Conservation (phyloP, 169 alveolate species). For the Cryptosporidium sp. region DNA sequence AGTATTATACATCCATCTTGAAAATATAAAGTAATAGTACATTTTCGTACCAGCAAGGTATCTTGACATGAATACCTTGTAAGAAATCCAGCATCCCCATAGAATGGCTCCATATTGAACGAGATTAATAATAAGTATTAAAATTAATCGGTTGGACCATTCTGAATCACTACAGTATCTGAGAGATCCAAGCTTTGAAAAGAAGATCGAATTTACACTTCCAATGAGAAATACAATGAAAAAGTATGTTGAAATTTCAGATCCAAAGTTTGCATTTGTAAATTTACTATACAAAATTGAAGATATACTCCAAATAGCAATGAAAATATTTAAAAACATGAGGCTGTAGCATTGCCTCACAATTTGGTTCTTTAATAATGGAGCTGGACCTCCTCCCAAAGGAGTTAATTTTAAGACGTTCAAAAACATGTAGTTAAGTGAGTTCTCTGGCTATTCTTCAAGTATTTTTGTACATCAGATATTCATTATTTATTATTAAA, state of each 20-base stretch:
- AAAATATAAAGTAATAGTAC: constrained; percentile 65
- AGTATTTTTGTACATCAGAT: no score
- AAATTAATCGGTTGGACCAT: constrained; percentile 54
- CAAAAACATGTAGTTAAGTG: constrained; percentile 25
- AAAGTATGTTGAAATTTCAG: constrained; percentile 66
- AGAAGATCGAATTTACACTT: constrained; percentile 46
- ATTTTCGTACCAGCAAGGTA: constrained; percentile 57
- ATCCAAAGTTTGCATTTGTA: constrained; percentile 56
- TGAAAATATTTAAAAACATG: constrained; percentile 64
- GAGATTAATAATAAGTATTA: constrained; percentile 46
- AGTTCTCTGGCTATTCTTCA: neutral
- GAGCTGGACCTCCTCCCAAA: constrained; percentile 75
- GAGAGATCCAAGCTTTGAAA: constrained; percentile 65
- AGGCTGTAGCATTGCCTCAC: constrained; percentile 63
- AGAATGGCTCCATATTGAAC: constrained; percentile 68
- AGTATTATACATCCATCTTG: constrained; percentile 75
- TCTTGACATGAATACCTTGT: constrained; percentile 75
- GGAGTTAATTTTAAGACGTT: constrained; percentile 63
- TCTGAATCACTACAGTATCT: constrained; percentile 65
- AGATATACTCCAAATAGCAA: constrained; percentile 63
- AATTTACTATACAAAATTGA: constrained; percentile 68
- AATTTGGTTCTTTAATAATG: constrained; percentile 49
- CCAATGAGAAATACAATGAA: constrained; percentile 67
- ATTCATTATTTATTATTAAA: neutral
- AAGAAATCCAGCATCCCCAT: constrained; percentile 75